Evolutionary conservation across 306 rosid genomes (phyloP), one percentile per base, ranked within the genome.

Genomic region (Dalbergia cultrata): DNA sequence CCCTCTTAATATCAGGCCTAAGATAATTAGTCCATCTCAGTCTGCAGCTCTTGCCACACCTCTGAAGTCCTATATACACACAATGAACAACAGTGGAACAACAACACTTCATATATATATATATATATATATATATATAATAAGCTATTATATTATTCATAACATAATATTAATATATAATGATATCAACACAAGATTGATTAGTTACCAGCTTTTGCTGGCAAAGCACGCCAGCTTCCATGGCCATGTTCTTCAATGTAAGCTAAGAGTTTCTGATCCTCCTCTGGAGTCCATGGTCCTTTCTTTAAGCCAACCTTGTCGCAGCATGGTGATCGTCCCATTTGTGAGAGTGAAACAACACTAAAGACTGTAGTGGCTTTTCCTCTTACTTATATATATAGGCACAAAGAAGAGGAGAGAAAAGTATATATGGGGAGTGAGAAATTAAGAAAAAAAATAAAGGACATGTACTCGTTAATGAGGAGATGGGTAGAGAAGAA

Each of bases 251-350:
- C 97, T 81, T 96, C 98, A 13, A 96, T 93, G 47, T 88, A 96
- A 81, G 97, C 98, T 73, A 96, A 86, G 81, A 96, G 99, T 56
- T 96, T 93, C 82, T 96, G 99, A 80, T 96, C 99, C 89, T 96
- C 99, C 81, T 96, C 99, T 2, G 99, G 98, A 41, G 98, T 96
- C 99, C 99, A 96, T 53, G 99, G 99, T 16, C 99, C 99, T 89
- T 93, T 96, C 95, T 96, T 96, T 83, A 96, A 89, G 22, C 99
- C 99, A 17, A 92, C 97, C 79, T 96, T 96, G 86, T 96, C 99
- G 53, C 98, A 96, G 86, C 99, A 96, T 47, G 98, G 99, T 76
- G 99, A 96, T 74, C 99, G 82, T 74, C 99, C 99, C 99, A 96
- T 95, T 83, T 80, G 76, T 73, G 50, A 62, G 67, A 33, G 50